Evolutionary conservation across 2,329 filamentous ascomycete species (phyloP).

Genomic region (Fusarium albidum): DNA sequence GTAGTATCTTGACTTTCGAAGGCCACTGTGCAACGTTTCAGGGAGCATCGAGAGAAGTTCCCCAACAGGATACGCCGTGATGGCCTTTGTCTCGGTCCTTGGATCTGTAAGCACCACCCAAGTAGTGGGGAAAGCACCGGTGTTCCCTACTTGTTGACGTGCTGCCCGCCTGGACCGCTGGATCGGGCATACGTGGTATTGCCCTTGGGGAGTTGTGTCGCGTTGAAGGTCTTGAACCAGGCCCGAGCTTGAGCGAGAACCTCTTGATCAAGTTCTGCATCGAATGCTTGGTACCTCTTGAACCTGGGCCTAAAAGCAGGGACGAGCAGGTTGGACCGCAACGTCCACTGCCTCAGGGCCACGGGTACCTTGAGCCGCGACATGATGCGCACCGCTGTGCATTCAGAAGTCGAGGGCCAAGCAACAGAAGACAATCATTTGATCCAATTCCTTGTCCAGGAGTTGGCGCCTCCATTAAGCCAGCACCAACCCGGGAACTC

Average conservation of each 20-base stretch:
- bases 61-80: constrained; percentile 58
- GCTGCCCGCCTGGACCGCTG: constrained; percentile 67
- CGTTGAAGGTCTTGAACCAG: constrained; percentile 58
- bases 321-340: not conserved
- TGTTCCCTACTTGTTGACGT: constrained; percentile 66
- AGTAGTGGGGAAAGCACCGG: constrained; percentile 46
- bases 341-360: not conserved
- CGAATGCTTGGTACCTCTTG: constrained; percentile 57
- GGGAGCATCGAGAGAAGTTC: constrained; percentile 58
- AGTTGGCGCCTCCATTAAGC: not conserved
- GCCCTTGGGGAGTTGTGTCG: constrained; percentile 57
- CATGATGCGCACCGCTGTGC: constrained; percentile 16
- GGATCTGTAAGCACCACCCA: constrained; percentile 52
- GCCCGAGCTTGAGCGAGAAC: constrained; percentile 59
- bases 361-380: constrained; percentile 15
- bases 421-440: not conserved
- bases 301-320: constrained; percentile 28
- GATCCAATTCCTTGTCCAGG: not conserved
- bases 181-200: constrained; percentile 65
- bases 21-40: constrained; percentile 53
- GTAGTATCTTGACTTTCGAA: constrained; percentile 65
- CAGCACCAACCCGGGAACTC: not conserved
- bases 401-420: not conserved
- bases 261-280: constrained; percentile 58
- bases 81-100: constrained; percentile 68